Evolutionary conservation across 805 yeast genomes (phyloP).

Genomic region (Sungouiozyma ichnusensis): DNA sequence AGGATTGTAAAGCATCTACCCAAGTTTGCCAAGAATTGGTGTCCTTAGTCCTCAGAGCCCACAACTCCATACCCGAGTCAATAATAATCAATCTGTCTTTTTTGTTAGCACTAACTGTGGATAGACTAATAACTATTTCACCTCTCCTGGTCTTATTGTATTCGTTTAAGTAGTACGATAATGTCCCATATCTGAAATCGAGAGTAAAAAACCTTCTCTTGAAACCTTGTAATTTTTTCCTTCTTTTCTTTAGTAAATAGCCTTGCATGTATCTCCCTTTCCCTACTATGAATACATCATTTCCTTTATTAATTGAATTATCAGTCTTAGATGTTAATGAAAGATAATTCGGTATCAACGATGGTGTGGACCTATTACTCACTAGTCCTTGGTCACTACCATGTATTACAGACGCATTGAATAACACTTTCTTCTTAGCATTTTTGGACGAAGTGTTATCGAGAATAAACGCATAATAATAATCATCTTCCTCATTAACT

Average conservation of each 20-base stretch:
- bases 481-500: conserved; percentile 48
- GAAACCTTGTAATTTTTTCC: conserved; percentile 79
- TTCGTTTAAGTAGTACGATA: conserved; percentile 68
- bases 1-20: conserved; percentile 63
- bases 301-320: conserved; percentile 10
- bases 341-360: conserved; percentile 8
- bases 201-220: conserved; percentile 76
- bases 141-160: conserved; percentile 68
- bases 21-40: conserved; percentile 64
- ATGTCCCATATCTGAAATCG: conserved; percentile 70
- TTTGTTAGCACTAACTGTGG: conserved; percentile 73
- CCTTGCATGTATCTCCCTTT: conserved; percentile 72
- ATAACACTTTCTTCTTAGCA: conserved; percentile 68
- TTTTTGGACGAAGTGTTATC: conserved; percentile 88
- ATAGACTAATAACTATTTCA: conserved; percentile 75
- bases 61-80: conserved; percentile 91
- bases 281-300: conserved; percentile 18
- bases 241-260: conserved; percentile 62
- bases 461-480: conserved; percentile 71
- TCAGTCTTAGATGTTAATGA: conserved; percentile 9
- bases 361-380: conserved; percentile 10
- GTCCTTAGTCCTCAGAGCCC: conserved; percentile 70
- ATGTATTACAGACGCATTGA: conserved; percentile 37
- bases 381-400: conserved; percentile 12
- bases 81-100: conserved; percentile 60